Evolutionary conservation across 371 early-diverging fungal species (phyloP), one percentile per base, ranked within the genome.

Genomic region (Mucor indicus): DNA sequence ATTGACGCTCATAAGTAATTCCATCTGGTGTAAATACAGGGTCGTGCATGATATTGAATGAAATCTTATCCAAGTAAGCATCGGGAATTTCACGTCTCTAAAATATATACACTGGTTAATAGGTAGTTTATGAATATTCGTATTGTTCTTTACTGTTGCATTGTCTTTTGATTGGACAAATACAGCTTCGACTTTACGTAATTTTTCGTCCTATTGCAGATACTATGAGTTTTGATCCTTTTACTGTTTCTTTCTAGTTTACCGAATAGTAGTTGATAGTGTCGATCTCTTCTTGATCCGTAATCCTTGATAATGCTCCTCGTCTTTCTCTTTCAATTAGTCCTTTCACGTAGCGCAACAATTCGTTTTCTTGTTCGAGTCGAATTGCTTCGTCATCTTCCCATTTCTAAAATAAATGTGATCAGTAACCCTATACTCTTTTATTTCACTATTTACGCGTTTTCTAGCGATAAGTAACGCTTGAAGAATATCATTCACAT

Each of bases 1-100:
- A 84, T 20, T 77, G 63, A 22, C 87, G 75, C 57, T 90, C 90
- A 48, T 88, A 89, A 3, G 79, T 81, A 36, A 83, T 69, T 35
- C 91, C 75, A 49, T 67, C 72, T 32, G 75, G 75, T 12, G 75
- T 75, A 39, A 75, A 71, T 4, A 69, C 69, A 5, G 75, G 75
- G 35, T 75, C 72, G 38, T 76, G 77, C 71, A 76, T 70, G 23
- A 76, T 68, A 32, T 72, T 66, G 44, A 76, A 76, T 1, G 73
- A 72, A 13, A 76, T 72, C 25, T 70, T 72, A 50, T 76, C 77
- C 17, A 76, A 57, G 29, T 72, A 72, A 17, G 72, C 72, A 42
- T 76, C 73, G 9, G 77, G 77, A 7, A 76, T 68, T 36, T 66
- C 73, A 9, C 71, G 61, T 44, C 71, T 65, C 69, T 67, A 42